Conservation (phyloP, 2,329 filamentous ascomycete species). For the Sclerotinia glacialis region DNA sequence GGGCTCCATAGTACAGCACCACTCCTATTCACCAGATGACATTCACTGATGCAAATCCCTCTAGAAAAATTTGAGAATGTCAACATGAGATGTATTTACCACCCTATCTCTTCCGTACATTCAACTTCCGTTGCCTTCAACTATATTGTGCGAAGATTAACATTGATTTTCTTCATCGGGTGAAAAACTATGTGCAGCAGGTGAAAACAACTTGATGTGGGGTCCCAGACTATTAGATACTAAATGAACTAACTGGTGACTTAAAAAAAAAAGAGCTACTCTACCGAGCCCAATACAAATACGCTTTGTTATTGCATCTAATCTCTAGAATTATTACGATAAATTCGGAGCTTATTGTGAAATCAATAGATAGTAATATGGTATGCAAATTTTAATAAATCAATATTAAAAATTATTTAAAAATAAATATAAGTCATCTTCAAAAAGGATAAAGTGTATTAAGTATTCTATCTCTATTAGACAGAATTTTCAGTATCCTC, state of each 20-base stretch:
- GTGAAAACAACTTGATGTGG: neutral
- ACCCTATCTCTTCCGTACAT: neutral
- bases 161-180: neutral
- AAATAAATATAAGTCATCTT: too few species aligned
- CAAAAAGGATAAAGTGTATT: too few species aligned
- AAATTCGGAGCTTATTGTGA: neutral
- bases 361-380: neutral
- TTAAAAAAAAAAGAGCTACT: too few species aligned
- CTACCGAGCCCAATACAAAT: neutral
- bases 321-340: neutral
- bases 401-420: too few species aligned
- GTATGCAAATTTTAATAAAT: too few species aligned
- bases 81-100: neutral
- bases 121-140: neutral
- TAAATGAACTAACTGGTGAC: too few species aligned
- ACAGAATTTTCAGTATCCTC: too few species aligned
- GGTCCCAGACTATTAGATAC: neutral
- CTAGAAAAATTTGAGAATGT: neutral
- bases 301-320: neutral
- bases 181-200: neutral
- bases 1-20: neutral
- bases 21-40: neutral
- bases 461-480: too few species aligned
- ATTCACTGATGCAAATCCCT: too few species aligned
- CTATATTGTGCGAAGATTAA: too few species aligned